phyloP scores from a whole-genome alignment of 2,329 filamentous ascomycete species.

The Huntiella abstrusa region DNA sequence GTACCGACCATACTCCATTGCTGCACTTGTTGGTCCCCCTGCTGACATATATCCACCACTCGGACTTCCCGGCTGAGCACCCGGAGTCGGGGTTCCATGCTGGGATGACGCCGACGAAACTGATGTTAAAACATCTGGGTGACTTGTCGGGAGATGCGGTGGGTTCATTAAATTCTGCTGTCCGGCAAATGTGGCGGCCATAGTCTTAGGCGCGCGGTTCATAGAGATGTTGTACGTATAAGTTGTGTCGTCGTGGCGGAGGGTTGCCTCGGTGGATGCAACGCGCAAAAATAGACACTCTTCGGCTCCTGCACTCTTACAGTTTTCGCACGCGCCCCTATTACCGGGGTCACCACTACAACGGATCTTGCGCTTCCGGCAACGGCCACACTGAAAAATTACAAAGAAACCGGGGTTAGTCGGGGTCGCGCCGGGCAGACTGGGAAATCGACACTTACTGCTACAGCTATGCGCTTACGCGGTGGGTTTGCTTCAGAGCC shows the following conservation, averaged over 20 bases:
- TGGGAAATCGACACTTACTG: constrained; percentile 24
- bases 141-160: too few species aligned
- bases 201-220: too few species aligned
- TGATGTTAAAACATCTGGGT: too few species aligned
- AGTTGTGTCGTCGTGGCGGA: constrained; percentile 11
- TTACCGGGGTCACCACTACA: constrained; percentile 73
- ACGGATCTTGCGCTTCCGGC: constrained; percentile 83
- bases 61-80: too few species aligned
- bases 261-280: constrained; percentile 21
- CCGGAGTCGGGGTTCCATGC: too few species aligned
- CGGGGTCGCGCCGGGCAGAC: background rate
- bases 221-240: too few species aligned
- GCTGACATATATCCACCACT: too few species aligned
- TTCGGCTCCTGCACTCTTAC: constrained; percentile 51
- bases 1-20: too few species aligned
- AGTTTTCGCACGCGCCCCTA: constrained; percentile 66
- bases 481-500: constrained; percentile 23
- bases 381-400: constrained; percentile 54
- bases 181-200: too few species aligned
- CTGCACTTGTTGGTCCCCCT: too few species aligned
- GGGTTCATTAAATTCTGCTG: too few species aligned
- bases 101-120: too few species aligned
- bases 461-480: constrained; percentile 39
- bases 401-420: background rate
- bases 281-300: constrained; percentile 60